Conservation (phyloP, 805 yeast species). For the Kazachstania kunashirensis region DNA sequence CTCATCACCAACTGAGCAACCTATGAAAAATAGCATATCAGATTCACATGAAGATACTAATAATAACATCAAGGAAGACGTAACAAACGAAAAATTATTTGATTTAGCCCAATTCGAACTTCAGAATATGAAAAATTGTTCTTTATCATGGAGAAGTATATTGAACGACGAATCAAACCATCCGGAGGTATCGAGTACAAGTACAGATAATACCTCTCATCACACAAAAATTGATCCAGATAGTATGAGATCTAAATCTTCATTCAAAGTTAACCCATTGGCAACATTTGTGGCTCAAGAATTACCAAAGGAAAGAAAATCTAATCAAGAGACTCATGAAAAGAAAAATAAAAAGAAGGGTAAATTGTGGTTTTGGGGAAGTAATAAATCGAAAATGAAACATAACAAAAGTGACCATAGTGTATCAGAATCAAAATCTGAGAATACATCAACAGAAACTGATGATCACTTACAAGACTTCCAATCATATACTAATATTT, state of each 20-base stretch:
- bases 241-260: neutral
- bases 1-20: neutral
- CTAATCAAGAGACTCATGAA: conserved; percentile 7
- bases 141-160: conserved; percentile 4
- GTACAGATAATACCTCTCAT: neutral
- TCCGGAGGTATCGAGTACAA: neutral
- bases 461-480: too few species aligned
- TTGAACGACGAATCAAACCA: neutral
- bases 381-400: conserved; percentile 7
- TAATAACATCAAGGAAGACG: conserved; percentile 3
- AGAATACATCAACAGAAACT: too few species aligned
- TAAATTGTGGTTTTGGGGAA: conserved; percentile 22
- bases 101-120: conserved; percentile 8
- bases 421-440: too few species aligned
- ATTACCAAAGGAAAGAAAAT: conserved; percentile 19
- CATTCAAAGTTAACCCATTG: conserved; percentile 26
- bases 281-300: conserved; percentile 21
- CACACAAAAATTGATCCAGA: neutral
- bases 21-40: neutral
- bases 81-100: conserved; percentile 12
- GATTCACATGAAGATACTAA: neutral
- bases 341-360: conserved; percentile 16
- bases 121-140: neutral
- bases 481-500: too few species aligned
- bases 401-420: too few species aligned